Percentiles rank a stretch among this genome's conserved stretches.
Conservation (phyloP, 2,329 filamentous ascomycete genomes). For the Ophiosphaerella korrae region DNA sequence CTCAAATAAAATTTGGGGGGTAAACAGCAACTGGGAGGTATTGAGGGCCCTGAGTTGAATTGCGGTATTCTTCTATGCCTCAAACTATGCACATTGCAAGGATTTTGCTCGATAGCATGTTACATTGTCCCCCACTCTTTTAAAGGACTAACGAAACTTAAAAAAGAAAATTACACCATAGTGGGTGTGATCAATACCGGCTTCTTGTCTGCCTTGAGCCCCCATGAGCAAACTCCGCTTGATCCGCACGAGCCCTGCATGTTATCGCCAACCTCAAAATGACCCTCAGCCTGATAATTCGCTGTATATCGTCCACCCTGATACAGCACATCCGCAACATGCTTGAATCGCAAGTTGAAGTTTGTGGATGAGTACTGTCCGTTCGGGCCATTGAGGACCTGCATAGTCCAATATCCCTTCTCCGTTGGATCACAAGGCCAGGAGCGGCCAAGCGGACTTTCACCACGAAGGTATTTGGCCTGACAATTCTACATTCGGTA, state of each 20-base stretch:
- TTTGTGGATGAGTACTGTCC: slow-evolving; percentile 11
- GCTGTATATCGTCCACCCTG: slow-evolving; percentile 17
- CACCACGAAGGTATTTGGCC: slow-evolving; percentile 28
- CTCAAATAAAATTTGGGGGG: no score
- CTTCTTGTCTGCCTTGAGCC: slow-evolving; percentile 9
- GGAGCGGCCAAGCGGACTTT: slow-evolving; percentile 22
- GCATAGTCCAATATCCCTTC: slow-evolving; percentile 32
- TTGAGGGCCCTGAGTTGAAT: no score
- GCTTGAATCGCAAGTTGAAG: slow-evolving; percentile 32
- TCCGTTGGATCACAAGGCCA: slow-evolving; percentile 30
- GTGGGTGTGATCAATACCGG: slow-evolving; percentile 7
- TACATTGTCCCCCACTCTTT: no score
- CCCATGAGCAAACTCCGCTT: slow-evolving; percentile 26
- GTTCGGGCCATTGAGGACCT: slow-evolving; percentile 15
- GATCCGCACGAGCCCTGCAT: slow-evolving; percentile 22
- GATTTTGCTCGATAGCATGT: no score
- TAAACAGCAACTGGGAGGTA: no score
- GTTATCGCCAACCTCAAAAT: slow-evolving; percentile 21
- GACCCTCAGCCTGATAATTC: slow-evolving; percentile 16
- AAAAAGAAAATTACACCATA: background rate
- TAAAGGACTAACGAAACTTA: no score
- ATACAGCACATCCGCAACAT: slow-evolving; percentile 19
- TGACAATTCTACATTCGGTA: slow-evolving; percentile 21
- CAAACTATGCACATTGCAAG: no score
- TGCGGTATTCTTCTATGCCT: no score